These are phyloP conservation scores for Saccharomyces hybrid DNA, from an alignment of 1,139 yeast species.

Conservation along the genomic window DNA sequence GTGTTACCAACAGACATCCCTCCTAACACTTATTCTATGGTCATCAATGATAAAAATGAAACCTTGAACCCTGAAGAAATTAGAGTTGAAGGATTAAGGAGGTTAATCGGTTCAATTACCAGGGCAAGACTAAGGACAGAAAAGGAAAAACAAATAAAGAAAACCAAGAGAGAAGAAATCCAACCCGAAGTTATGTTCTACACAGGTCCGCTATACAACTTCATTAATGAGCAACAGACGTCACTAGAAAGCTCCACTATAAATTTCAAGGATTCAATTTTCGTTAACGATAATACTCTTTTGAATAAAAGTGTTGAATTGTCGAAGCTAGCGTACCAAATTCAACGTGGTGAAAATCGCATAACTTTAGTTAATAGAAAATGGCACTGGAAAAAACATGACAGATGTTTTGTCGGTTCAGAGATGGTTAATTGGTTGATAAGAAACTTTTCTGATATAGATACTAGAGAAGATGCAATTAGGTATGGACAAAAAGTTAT, in stretches of 20 bases:
- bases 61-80: conserved; percentile 71
- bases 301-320: conserved; percentile 39
- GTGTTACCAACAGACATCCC: conserved; percentile 69
- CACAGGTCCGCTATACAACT: conserved; percentile 75
- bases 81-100: conserved; percentile 76
- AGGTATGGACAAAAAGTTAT: conserved; percentile 69
- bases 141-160: conserved; percentile 36
- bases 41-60: conserved; percentile 45
- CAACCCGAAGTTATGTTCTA: conserved; percentile 76
- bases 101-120: conserved; percentile 59
- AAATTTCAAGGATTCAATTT: conserved; percentile 32
- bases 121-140: conserved; percentile 45
- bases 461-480: conserved; percentile 74
- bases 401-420: conserved; percentile 74
- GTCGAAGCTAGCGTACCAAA: conserved; percentile 50
- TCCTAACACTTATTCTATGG: conserved; percentile 37
- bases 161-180: conserved; percentile 41
- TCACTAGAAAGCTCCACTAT: conserved; percentile 15
- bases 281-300: conserved; percentile 30
- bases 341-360: conserved; percentile 53
- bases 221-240: conserved; percentile 43
- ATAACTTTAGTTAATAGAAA: conserved; percentile 63
- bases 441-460: conserved; percentile 69
- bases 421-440: conserved; percentile 82
- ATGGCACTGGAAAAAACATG: conserved; percentile 84